Conservation (phyloP, 352 stramenopile species). For the Plasmopara muralis region DNA sequence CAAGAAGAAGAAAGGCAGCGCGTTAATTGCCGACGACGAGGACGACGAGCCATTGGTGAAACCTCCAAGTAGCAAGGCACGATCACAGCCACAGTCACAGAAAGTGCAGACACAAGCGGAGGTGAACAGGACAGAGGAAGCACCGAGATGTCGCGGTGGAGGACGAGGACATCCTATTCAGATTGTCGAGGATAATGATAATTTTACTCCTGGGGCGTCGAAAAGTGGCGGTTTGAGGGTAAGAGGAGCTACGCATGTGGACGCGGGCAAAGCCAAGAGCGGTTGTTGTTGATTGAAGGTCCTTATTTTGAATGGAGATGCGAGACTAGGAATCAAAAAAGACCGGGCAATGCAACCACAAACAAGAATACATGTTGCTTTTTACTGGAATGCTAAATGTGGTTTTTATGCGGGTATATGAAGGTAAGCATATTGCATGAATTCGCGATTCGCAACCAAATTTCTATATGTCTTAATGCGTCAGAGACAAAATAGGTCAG, state of each 20-base stretch:
- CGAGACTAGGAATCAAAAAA: no score
- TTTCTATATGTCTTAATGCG: no score
- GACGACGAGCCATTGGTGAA: slow-evolving; percentile 22
- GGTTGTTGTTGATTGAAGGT: slow-evolving; percentile 37
- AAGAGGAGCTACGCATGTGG: slow-evolving; percentile 39
- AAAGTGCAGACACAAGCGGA: slow-evolving; percentile 13
- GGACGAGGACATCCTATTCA: slow-evolving; percentile 51
- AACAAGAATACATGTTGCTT: no score
- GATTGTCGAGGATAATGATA: slow-evolving; percentile 55
- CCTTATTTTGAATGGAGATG: background rate
- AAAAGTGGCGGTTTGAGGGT: slow-evolving; percentile 38
- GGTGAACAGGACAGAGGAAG: slow-evolving; percentile 22
- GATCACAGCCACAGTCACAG: slow-evolving; percentile 9
- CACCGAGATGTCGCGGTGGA: slow-evolving; percentile 32
- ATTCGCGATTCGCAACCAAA: no score
- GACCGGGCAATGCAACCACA: no score
- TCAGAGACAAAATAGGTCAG: no score
- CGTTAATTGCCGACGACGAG: slow-evolving; percentile 63
- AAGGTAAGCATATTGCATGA: no score
- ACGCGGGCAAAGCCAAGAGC: slow-evolving; percentile 48
- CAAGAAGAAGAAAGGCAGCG: slow-evolving; percentile 78
- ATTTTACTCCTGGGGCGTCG: slow-evolving; percentile 22
- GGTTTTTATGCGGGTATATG: no score
- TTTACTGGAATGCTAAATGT: no score
- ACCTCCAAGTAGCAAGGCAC: slow-evolving; percentile 17